Evolutionary conservation across 208 protist genomes (phyloP).

Genomic region (Leishmania lainsoni): DNA sequence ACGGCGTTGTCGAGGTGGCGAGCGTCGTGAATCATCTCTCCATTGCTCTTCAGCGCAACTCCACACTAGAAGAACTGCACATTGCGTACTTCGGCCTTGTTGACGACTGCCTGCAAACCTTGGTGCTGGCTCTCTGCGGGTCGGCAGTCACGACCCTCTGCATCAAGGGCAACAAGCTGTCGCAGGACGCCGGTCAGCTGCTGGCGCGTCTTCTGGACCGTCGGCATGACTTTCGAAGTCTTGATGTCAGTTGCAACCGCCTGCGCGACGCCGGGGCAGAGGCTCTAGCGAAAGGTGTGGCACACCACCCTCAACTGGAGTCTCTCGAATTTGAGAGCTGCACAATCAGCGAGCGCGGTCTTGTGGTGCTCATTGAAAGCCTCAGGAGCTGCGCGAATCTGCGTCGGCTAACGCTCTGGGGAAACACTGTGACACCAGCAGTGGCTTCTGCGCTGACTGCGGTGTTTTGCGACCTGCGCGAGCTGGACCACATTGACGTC

Average conservation of each 20-base stretch:
- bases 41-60: constrained; percentile 49
- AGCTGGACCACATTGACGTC: constrained; percentile 58
- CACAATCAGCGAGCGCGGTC: constrained; percentile 57
- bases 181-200: constrained; percentile 53
- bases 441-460: constrained; percentile 42
- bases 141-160: constrained; percentile 46
- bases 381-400: constrained; percentile 43
- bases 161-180: constrained; percentile 74
- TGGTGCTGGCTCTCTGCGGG: constrained; percentile 54
- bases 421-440: constrained; percentile 62
- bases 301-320: constrained; percentile 43
- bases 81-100: constrained; percentile 61
- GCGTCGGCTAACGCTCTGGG: constrained; percentile 60
- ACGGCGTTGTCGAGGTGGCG: constrained; percentile 58
- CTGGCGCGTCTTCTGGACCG: constrained; percentile 60
- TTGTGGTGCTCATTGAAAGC: constrained; percentile 44
- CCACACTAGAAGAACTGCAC: constrained; percentile 44
- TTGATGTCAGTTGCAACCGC: constrained; percentile 71
- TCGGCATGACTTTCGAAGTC: constrained; percentile 48
- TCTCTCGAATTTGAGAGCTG: constrained; percentile 51
- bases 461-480: constrained; percentile 46
- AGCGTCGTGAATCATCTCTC: constrained; percentile 74
- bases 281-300: constrained; percentile 41
- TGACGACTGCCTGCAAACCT: constrained; percentile 44
- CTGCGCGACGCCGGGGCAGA: constrained; percentile 61